Conservation (phyloP, 2,329 filamentous ascomycete genomes). For the Aquanectria penicillioides region DNA sequence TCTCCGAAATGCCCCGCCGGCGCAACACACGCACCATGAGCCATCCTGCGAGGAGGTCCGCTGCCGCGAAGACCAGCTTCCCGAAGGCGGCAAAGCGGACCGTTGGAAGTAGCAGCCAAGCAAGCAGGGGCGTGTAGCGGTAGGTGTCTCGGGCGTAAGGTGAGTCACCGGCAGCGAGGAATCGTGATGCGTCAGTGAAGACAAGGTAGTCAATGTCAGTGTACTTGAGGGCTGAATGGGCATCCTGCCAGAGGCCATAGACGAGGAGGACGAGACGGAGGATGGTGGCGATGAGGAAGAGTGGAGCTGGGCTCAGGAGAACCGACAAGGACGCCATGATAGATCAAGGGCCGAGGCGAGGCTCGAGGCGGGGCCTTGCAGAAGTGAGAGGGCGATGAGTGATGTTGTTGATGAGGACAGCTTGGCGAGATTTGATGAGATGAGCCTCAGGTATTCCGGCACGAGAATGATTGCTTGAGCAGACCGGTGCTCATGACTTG, state of each 20-base stretch:
- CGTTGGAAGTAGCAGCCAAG: conserved; percentile 90
- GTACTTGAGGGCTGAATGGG: conserved; percentile 92
- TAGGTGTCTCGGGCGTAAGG: conserved; percentile 95
- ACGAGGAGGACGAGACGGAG: conserved; percentile 80
- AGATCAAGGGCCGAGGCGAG: background rate
- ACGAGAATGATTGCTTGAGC: background rate
- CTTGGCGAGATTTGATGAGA: conserved; percentile 33
- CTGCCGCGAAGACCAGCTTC: conserved; percentile 84
- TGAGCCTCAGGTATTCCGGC: background rate
- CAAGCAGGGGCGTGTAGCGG: conserved; percentile 92
- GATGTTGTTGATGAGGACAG: conserved; percentile 36
- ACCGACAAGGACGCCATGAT: conserved; percentile 36
- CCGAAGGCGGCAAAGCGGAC: conserved; percentile 80
- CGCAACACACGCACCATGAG: conserved; percentile 64
- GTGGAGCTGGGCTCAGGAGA: conserved; percentile 51
- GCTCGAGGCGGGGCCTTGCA: background rate
- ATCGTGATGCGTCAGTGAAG: conserved; percentile 94
- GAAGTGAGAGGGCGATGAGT: conserved; percentile 9
- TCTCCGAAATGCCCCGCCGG: conserved; percentile 56
- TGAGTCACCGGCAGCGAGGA: conserved; percentile 71
- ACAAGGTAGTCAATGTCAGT: conserved; percentile 99
- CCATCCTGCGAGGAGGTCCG: conserved; percentile 87
- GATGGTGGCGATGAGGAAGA: conserved; percentile 67
- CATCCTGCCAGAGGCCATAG: conserved; percentile 94
- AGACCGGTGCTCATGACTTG: conserved; percentile 26